Evolutionary conservation across 2,329 filamentous ascomycete species (phyloP), one percentile per base, ranked within the genome.

Genomic region (Fusarium sp.): DNA sequence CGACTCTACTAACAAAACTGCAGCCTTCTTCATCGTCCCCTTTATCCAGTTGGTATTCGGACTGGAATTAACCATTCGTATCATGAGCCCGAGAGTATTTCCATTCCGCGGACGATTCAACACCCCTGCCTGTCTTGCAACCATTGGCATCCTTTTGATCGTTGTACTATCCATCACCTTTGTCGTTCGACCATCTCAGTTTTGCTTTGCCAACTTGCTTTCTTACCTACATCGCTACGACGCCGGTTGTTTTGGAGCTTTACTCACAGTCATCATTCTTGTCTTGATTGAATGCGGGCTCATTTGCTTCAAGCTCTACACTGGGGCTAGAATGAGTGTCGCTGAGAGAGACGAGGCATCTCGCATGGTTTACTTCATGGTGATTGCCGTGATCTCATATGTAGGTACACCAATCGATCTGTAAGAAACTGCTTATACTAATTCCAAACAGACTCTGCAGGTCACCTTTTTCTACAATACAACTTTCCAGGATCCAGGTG

Each of bases 331-430:
- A 17, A 82, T 91, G 49, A 86, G 88, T 38, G 79, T 83, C 20
- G 81, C 83, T 17, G 87, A 91, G 75, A 81, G 89, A 45, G 83
- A 88, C 57, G 82, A 86, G 32, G 89, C 89, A 6, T 91, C 89
- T 8, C 83, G 88, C 61, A 91, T 91, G 87, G 86, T 90, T 12
- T 92, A 90, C 74, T 91, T 89, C 73, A 79, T 91, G 65, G 76
- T 83, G 3, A 75, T 90, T 51, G 86, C 83, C 17, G 78, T 88
- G 54, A 76, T 86, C 47, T 87, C 83, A 54, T 87, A 84, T 74
- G 89, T 91, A 71, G 77, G 85, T 79, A 21, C 24, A 17, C 24
- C 6, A 11, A 17, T 32, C 7, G 12, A 14, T 36, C 38, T 14
- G 20, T 2, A 21, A n/a, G 19, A 21, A n/a, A 21, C 23, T 15